Evolutionary conservation across 208 protist genomes (phyloP).

Genomic region (Balamuthia mandrillaris): DNA sequence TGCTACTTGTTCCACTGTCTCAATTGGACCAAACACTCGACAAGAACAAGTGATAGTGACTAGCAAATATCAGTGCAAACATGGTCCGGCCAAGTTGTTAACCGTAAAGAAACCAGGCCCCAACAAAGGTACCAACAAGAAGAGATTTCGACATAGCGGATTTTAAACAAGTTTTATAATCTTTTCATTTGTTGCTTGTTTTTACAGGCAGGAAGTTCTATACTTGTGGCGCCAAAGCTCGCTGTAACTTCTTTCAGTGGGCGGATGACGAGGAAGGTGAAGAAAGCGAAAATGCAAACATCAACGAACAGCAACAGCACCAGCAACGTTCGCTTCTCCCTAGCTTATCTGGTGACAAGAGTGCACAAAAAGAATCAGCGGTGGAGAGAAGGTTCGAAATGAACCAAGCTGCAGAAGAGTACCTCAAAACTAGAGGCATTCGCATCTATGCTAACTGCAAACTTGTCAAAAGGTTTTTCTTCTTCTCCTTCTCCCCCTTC

Average conservation of each 20-base stretch:
- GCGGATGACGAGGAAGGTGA: neutral
- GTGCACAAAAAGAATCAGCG: constrained; percentile 3
- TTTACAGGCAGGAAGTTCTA: constrained; percentile 21
- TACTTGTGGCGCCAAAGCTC: neutral
- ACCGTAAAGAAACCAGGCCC: neutral
- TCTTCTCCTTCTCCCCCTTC: neutral
- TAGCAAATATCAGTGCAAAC: neutral
- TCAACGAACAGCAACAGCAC: neutral
- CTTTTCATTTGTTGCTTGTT: neutral
- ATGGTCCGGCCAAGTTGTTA: neutral
- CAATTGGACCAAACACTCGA: neutral
- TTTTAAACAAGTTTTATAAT: neutral
- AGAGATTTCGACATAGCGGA: no score
- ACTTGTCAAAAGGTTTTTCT: constrained; percentile 13
- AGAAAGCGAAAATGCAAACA: neutral
- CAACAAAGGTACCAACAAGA: constrained; percentile 8
- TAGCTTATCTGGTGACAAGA: neutral
- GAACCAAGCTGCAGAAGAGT: constrained; percentile 3
- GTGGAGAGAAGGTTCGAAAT: no score
- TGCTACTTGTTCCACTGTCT: neutral
- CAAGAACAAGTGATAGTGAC: neutral
- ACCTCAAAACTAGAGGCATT: neutral
- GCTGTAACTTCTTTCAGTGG: constrained; percentile 32
- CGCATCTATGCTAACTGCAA: constrained; percentile 17
- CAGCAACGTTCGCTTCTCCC: neutral